phyloP scores from a whole-genome alignment of 1,284 basidiomycete genomes.

The Cronartium quercuum region DNA sequence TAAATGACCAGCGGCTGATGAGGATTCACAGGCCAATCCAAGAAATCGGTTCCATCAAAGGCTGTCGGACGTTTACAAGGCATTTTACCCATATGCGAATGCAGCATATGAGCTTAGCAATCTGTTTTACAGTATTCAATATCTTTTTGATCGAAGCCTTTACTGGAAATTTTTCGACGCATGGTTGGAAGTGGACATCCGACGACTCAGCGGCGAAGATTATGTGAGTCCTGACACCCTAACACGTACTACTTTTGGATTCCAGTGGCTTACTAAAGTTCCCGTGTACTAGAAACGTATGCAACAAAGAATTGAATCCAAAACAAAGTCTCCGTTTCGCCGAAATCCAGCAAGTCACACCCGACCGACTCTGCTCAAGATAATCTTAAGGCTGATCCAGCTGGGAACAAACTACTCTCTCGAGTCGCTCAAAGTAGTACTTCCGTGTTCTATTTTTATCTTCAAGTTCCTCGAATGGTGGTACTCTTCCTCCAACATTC shows the following conservation, averaged over 20 bases:
- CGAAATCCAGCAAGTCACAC: background rate
- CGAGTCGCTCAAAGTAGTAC: conserved; percentile 61
- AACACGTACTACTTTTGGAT: background rate
- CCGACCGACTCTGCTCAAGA: background rate
- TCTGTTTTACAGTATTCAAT: conserved; percentile 75
- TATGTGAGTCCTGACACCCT: conserved; percentile 46
- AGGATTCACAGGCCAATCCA: conserved; percentile 19
- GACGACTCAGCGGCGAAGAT: conserved; percentile 69
- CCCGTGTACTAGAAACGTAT: conserved; percentile 47
- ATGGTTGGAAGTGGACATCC: conserved; percentile 74
- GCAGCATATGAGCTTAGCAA: conserved; percentile 71
- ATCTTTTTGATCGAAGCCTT: conserved; percentile 79
- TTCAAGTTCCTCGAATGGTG: conserved; percentile 99
- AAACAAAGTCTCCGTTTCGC: conserved; percentile 50
- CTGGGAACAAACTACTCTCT: conserved; percentile 4
- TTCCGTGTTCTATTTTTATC: conserved; percentile 89
- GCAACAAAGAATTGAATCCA: conserved; percentile 41
- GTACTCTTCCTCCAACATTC: conserved; percentile 76
- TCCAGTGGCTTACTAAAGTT: conserved; percentile 53
- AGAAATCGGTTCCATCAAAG: background rate
- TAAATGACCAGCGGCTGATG: no score
- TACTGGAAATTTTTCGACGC: conserved; percentile 87
- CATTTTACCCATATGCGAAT: conserved; percentile 71
- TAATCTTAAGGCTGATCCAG: conserved; percentile 10
- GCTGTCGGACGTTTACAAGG: conserved; percentile 45